phyloP scores from a whole-genome alignment of 164 flowering plant species.

The Protea cynaroides region DNA sequence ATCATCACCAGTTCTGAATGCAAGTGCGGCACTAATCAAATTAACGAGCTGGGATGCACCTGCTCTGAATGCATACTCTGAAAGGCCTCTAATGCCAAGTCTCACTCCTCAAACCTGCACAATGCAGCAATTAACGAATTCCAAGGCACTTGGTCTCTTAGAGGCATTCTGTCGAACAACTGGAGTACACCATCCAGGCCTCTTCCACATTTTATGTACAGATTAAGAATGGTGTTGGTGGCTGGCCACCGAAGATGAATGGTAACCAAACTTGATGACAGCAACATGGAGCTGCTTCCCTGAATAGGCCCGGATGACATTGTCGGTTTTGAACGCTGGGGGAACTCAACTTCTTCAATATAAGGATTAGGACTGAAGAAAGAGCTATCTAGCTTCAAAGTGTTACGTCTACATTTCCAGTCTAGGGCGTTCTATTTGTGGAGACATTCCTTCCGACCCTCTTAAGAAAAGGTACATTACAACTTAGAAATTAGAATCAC shows the following conservation, averaged over 20 bases:
- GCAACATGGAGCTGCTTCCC: slow-evolving; percentile 63
- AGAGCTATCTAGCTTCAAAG: too few relatives aligned
- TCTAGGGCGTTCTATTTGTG: too few relatives aligned
- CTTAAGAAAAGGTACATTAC: too few relatives aligned
- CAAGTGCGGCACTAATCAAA: slow-evolving; percentile 52
- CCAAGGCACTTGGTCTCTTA: slow-evolving; percentile 73
- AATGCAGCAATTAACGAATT: slow-evolving; percentile 54
- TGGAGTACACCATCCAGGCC: slow-evolving; percentile 32
- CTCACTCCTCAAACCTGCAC: slow-evolving; percentile 62
- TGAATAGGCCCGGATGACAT: too few relatives aligned
- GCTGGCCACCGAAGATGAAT: slow-evolving; percentile 38
- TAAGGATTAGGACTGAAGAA: too few relatives aligned
- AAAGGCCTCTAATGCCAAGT: slow-evolving; percentile 45
- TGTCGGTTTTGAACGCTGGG: too few relatives aligned
- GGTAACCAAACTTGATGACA: slow-evolving; percentile 49
- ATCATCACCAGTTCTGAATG: slow-evolving; percentile 36
- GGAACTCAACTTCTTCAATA: too few relatives aligned
- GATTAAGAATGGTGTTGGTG: slow-evolving; percentile 52
- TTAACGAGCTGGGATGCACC: slow-evolving; percentile 53
- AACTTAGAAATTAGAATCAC: too few relatives aligned
- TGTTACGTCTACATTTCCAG: too few relatives aligned
- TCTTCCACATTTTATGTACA: slow-evolving; percentile 62
- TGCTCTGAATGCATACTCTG: slow-evolving; percentile 35
- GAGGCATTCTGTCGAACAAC: slow-evolving; percentile 62
- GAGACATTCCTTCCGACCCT: too few relatives aligned